phyloP scores from a whole-genome alignment of 768 basidiomycete genomes.

The Pisolithus tinctorius region DNA sequence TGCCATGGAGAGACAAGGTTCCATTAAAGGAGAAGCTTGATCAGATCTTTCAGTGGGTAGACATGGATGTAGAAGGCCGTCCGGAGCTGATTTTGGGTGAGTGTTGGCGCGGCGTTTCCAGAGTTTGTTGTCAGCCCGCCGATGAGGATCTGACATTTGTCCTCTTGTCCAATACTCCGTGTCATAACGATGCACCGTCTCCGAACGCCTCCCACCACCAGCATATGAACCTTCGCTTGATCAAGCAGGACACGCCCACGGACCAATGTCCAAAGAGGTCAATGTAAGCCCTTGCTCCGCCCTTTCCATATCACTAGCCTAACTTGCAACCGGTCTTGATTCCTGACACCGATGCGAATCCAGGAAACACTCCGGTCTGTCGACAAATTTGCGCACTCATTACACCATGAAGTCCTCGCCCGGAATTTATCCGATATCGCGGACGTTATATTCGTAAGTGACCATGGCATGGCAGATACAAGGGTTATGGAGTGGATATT shows the following conservation, averaged over 20 bases:
- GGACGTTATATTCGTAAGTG: conserved; percentile 85
- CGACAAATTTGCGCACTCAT: conserved; percentile 66
- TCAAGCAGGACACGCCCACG: conserved; percentile 72
- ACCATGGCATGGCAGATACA: conserved; percentile 93
- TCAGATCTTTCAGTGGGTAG: conserved; percentile 78
- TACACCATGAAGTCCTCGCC: conserved; percentile 54
- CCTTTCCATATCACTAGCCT: not conserved
- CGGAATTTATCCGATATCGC: conserved; percentile 80
- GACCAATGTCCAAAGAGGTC: conserved; percentile 61
- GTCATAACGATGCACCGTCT: no score
- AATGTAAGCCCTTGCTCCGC: conserved; percentile 43
- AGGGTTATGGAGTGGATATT: conserved; percentile 67
- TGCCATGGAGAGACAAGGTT: conserved; percentile 64
- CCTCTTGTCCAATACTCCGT: not conserved
- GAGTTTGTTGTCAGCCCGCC: not conserved
- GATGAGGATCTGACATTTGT: conserved; percentile 1
- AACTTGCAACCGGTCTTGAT: not conserved
- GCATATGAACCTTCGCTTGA: conserved; percentile 83
- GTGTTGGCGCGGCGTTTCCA: conserved; percentile 8
- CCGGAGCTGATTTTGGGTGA: conserved; percentile 74
- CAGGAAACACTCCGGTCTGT: conserved; percentile 61
- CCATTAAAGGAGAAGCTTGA: conserved; percentile 64
- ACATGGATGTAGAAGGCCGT: conserved; percentile 52
- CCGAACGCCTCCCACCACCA: conserved; percentile 16
- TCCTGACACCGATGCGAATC: not conserved